Conservation (phyloP, 352 stramenopile species). For the Hyaloperonospora arabidopsidis region DNA sequence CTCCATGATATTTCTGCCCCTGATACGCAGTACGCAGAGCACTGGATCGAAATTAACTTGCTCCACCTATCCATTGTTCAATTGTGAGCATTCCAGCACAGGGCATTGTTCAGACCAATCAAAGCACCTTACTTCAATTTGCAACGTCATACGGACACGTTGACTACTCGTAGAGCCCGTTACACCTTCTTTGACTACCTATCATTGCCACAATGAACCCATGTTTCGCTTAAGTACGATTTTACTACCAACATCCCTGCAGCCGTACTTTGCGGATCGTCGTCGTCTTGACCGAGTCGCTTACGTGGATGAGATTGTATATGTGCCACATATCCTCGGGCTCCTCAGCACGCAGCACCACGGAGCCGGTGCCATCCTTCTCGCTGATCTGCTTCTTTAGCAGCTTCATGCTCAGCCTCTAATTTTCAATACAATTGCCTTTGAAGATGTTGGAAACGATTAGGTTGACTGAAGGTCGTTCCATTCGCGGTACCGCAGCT, state of each 20-base stretch:
- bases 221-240: slow-evolving; percentile 17
- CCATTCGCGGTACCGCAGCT: slow-evolving; percentile 7
- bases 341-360: slow-evolving; percentile 92
- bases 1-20: slow-evolving; percentile 91
- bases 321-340: slow-evolving; percentile 98
- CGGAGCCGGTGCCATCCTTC: slow-evolving; percentile 90
- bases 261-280: slow-evolving; percentile 92
- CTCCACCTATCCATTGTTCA: slow-evolving; percentile 62
- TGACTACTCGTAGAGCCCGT: slow-evolving; percentile 93
- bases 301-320: slow-evolving; percentile 95
- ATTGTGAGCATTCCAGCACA: slow-evolving; percentile 1
- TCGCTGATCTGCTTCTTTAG: slow-evolving; percentile 88
- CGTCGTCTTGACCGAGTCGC: slow-evolving; percentile 92
- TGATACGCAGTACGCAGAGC: slow-evolving; percentile 90
- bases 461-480: slow-evolving; percentile 10
- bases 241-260: background rate
- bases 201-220: slow-evolving; percentile 4
- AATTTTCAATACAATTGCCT: background rate
- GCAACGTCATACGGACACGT: slow-evolving; percentile 92
- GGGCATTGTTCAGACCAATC: background rate
- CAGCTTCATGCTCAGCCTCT: slow-evolving; percentile 71
- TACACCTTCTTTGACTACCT: slow-evolving; percentile 92
- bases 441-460: slow-evolving; percentile 3
- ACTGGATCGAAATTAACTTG: slow-evolving; percentile 95
- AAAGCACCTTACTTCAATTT: slow-evolving; percentile 70